phyloP scores from a whole-genome alignment of 108 stramenopile genomes.

The Seminavis robusta region DNA sequence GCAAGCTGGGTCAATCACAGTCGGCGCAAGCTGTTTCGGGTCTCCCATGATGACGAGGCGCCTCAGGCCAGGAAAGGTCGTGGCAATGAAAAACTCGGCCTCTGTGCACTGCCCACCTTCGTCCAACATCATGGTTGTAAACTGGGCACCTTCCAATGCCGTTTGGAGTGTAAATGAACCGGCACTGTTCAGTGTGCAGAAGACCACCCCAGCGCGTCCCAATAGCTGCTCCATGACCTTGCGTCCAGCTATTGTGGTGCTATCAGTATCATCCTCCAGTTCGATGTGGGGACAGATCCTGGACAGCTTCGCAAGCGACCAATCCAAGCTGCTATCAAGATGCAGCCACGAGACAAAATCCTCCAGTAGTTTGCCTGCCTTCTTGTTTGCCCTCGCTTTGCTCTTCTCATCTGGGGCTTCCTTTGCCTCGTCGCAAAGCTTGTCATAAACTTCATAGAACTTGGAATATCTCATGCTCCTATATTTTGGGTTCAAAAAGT shows the following conservation, averaged over 20 bases:
- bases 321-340: background rate
- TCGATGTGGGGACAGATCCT: background rate
- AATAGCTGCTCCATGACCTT: no score
- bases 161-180: slow-evolving; percentile 41
- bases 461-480: background rate
- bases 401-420: background rate
- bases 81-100: slow-evolving; percentile 74
- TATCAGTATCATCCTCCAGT: background rate
- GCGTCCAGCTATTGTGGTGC: background rate
- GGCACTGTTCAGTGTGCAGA: slow-evolving; percentile 64
- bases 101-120: slow-evolving; percentile 90
- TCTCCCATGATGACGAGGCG: slow-evolving; percentile 84
- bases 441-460: background rate
- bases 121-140: slow-evolving; percentile 84
- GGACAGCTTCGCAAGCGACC: background rate
- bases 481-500: slow-evolving; percentile 21
- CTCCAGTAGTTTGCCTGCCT: no score
- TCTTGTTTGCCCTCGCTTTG: no score
- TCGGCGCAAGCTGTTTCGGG: slow-evolving; percentile 84
- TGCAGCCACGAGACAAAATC: slow-evolving; percentile 1
- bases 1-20: slow-evolving; percentile 59
- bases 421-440: background rate
- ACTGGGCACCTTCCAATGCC: slow-evolving; percentile 23
- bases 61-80: slow-evolving; percentile 51
- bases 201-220: background rate